These are phyloP conservation scores for Meyerozyma elateridarum DNA, from an alignment of 1,139 yeast species.

Conservation along the genomic window DNA sequence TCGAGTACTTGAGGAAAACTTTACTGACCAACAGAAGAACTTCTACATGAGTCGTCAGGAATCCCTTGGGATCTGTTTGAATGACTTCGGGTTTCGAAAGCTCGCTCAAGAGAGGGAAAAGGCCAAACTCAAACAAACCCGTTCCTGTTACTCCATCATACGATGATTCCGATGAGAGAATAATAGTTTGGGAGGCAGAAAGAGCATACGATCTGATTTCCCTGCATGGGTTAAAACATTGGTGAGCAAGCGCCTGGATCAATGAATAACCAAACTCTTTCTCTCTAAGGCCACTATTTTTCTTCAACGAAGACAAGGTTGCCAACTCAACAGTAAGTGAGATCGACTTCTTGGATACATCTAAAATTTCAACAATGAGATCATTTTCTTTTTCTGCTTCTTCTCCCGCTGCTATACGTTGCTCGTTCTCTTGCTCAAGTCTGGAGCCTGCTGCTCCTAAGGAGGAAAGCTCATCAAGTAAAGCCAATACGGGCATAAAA, in stretches of 20 bases:
- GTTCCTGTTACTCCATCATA: slow-evolving; percentile 37
- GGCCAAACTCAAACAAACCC: slow-evolving; percentile 65
- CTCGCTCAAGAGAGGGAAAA: slow-evolving; percentile 70
- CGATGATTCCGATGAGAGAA: slow-evolving; percentile 15
- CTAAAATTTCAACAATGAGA: slow-evolving; percentile 29
- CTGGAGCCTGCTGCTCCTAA: slow-evolving; percentile 79
- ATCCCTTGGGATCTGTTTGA: slow-evolving; percentile 61
- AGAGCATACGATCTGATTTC: slow-evolving; percentile 68
- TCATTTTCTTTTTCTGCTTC: slow-evolving; percentile 43
- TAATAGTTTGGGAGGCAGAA: slow-evolving; percentile 44
- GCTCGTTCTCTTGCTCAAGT: slow-evolving; percentile 60
- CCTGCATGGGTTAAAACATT: slow-evolving; percentile 83
- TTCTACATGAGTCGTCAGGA: slow-evolving; percentile 60
- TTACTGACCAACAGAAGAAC: slow-evolving; percentile 66
- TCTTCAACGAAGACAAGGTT: slow-evolving; percentile 18
- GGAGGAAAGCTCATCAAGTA: slow-evolving; percentile 76
- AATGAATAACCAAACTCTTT: slow-evolving; percentile 51
- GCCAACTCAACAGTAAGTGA: slow-evolving; percentile 51
- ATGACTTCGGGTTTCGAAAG: slow-evolving; percentile 63
- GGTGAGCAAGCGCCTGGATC: slow-evolving; percentile 78
- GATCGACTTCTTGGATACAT: slow-evolving; percentile 59
- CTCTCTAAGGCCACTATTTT: slow-evolving; percentile 21
- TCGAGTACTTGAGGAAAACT: slow-evolving; percentile 54
- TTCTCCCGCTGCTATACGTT: slow-evolving; percentile 26
- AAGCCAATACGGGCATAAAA: slow-evolving; percentile 61